A percentile compares a stretch with the other conserved stretches of the same genome.
These are phyloP conservation scores for Pseudomicrostroma phylloplanum DNA, from an alignment of 1,284 basidiomycete species.

Conservation along the genomic window DNA sequence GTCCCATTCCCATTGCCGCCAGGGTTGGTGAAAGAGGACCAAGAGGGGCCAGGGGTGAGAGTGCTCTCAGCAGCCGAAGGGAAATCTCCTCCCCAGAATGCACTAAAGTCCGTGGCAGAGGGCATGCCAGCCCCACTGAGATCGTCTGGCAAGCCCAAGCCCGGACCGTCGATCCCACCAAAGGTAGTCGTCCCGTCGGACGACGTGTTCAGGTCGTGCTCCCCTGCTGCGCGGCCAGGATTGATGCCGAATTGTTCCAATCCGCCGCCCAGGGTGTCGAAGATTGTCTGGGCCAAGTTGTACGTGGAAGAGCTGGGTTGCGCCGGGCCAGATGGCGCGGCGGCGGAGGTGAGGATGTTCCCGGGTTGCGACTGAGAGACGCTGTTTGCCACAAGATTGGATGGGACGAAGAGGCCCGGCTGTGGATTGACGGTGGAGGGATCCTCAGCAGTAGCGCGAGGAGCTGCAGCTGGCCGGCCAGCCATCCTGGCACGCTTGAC, in stretches of 20 bases:
- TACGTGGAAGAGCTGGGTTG: background rate
- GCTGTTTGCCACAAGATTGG: no score
- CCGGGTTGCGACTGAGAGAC: no score
- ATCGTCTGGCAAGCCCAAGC: constrained; percentile 4
- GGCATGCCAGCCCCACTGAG: background rate
- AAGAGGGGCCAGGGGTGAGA: no score
- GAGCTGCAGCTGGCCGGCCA: background rate
- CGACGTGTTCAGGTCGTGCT: background rate
- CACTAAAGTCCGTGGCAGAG: background rate
- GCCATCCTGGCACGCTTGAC: constrained; percentile 10
- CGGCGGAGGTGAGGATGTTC: no score
- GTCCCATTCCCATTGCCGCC: no score
- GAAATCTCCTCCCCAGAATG: background rate
- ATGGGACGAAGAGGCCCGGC: no score
- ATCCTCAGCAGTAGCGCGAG: no score
- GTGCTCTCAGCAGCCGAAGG: background rate
- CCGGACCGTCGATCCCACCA: background rate
- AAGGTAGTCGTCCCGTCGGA: constrained; percentile 4
- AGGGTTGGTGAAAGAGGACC: no score
- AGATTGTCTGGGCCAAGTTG: constrained; percentile 4
- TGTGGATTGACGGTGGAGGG: no score
- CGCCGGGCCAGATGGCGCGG: no score
- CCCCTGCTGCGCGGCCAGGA: background rate
- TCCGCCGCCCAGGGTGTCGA: constrained; percentile 2
- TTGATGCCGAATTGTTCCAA: constrained; percentile 1